Percentiles rank a stretch among this genome's conserved stretches.
Evolutionary conservation across 2,329 filamentous ascomycete genomes (phyloP).

Genomic region (Colletotrichum karsti): DNA sequence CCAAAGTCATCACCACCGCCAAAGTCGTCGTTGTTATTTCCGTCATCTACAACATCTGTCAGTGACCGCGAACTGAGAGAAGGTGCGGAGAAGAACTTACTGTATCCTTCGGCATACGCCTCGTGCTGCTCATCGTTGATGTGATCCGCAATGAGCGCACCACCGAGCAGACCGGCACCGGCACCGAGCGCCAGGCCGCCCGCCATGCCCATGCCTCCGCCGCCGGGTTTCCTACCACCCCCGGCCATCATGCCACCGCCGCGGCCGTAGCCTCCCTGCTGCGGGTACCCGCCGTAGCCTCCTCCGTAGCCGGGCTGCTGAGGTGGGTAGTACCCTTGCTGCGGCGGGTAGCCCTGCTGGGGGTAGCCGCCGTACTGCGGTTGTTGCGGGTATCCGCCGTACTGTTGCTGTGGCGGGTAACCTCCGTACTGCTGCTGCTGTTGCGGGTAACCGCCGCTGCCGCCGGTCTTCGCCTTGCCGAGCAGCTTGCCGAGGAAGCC

Average conservation of each 20-base stretch:
- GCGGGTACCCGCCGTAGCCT: slow-evolving; percentile 37
- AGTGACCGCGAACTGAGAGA: slow-evolving; percentile 13
- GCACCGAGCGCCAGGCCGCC: slow-evolving; percentile 81
- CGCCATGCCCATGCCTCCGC: slow-evolving; percentile 63
- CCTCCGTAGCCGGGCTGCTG: slow-evolving; percentile 39
- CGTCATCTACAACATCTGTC: slow-evolving; percentile 24
- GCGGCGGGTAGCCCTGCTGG: slow-evolving; percentile 38
- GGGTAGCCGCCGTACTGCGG: slow-evolving; percentile 34
- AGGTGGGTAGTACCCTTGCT: slow-evolving; percentile 43
- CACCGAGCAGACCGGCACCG: slow-evolving; percentile 84
- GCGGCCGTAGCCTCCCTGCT: slow-evolving; percentile 35
- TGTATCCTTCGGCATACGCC: slow-evolving; percentile 58
- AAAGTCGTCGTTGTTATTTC: slow-evolving; percentile 25
- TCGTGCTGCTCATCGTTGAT: slow-evolving; percentile 70
- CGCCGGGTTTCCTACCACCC: slow-evolving; percentile 37
- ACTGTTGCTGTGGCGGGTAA: slow-evolving; percentile 33
- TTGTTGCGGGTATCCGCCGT: slow-evolving; percentile 34
- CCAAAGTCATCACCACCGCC: slow-evolving; percentile 33
- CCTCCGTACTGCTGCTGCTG: slow-evolving; percentile 41
- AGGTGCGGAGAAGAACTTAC: slow-evolving; percentile 37
- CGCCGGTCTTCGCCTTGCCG: slow-evolving; percentile 52
- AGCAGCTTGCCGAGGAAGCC: slow-evolving; percentile 61
- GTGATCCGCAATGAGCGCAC: slow-evolving; percentile 74
- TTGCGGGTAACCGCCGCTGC: slow-evolving; percentile 36
- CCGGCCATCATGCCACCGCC: slow-evolving; percentile 28